These are phyloP conservation scores for Verticillium isaacii DNA, from an alignment of 2,329 filamentous ascomycete species.

Conservation along the genomic window DNA sequence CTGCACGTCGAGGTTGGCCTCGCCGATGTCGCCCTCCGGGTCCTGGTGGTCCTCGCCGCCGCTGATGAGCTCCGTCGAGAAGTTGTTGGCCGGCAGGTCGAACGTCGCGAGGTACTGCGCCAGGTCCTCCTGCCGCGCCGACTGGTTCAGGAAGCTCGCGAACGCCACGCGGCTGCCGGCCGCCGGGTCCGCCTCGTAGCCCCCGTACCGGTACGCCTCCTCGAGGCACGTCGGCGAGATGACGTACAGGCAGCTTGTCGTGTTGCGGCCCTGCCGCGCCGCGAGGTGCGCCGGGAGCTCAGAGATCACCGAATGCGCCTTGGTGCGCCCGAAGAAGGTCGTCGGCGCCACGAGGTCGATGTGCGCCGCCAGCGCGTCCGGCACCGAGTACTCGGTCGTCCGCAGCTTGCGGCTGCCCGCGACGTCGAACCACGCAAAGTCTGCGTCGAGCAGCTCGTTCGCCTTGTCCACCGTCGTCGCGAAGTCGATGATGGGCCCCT, in stretches of 20 bases:
- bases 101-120: conserved; percentile 27
- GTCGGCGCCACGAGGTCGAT: conserved; percentile 42
- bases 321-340: conserved; percentile 36
- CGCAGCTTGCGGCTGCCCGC: conserved; percentile 29
- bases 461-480: conserved; percentile 26
- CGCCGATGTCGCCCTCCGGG: conserved; percentile 28
- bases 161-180: conserved; percentile 45
- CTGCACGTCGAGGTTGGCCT: conserved; percentile 62
- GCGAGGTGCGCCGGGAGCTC: conserved; percentile 1
- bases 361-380: conserved; percentile 26
- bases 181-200: conserved; percentile 36
- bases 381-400: conserved; percentile 20
- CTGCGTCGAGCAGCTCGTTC: conserved; percentile 33
- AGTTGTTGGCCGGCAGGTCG: conserved; percentile 37
- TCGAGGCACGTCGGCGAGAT: conserved; percentile 44
- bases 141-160: conserved; percentile 46
- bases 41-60: conserved; percentile 34
- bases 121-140: conserved; percentile 41
- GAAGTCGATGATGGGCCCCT: neutral
- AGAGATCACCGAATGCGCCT: neutral
- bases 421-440: conserved; percentile 35
- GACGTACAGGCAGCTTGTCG: conserved; percentile 17
- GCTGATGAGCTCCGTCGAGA: conserved; percentile 33
- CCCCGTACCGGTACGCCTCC: conserved; percentile 41
- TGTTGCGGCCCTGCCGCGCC: conserved; percentile 10